Evolutionary conservation across 2,329 filamentous ascomycete genomes (phyloP).

Genomic region (Acephala macrosclerotiorum): DNA sequence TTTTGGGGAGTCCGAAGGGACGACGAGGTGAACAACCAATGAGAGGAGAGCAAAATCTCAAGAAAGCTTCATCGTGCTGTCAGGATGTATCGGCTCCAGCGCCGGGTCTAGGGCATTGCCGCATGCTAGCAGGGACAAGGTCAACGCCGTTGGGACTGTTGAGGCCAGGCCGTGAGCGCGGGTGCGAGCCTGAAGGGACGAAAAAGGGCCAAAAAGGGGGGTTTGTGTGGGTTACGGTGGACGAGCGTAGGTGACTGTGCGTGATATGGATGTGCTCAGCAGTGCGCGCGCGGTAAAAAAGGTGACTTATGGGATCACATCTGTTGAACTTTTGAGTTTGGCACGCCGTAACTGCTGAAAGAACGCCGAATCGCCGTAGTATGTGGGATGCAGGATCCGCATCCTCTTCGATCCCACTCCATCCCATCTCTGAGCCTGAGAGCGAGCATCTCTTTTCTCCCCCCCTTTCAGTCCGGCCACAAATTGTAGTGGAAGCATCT

Average conservation of each 20-base stretch:
- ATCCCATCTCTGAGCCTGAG: neutral
- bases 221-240: conserved; percentile 1
- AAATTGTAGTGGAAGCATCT: neutral
- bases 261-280: conserved; percentile 1
- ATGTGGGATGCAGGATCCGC: neutral
- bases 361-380: conserved; percentile 6
- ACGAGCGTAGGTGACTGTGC: neutral
- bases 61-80: no score
- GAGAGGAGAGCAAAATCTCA: neutral
- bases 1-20: conserved; percentile 20
- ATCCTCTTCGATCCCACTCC: neutral
- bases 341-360: neutral
- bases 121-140: neutral
- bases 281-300: conserved; percentile 4
- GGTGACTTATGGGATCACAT: conserved; percentile 6
- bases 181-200: neutral
- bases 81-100: neutral
- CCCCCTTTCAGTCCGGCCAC: neutral
- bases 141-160: conserved; percentile 1
- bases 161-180: neutral
- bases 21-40: neutral
- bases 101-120: neutral
- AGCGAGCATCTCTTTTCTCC: neutral
- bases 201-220: neutral
- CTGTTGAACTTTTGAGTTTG: conserved; percentile 5